These are phyloP conservation scores for Ophiostoma pallidulum DNA, from an alignment of 2,329 filamentous ascomycete species.

Conservation along the genomic window DNA sequence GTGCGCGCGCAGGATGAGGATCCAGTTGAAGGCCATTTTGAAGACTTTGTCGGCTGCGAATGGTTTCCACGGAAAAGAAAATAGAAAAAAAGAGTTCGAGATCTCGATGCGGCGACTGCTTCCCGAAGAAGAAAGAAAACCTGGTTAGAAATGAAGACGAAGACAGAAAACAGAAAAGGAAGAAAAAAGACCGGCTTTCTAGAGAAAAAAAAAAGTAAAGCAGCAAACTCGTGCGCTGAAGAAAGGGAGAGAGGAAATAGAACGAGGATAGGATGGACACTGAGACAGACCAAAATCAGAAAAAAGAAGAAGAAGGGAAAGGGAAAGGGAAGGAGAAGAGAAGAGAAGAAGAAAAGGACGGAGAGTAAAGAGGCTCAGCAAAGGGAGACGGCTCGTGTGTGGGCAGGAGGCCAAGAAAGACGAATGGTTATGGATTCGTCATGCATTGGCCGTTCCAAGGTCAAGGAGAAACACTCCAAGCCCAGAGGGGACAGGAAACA, in stretches of 20 bases:
- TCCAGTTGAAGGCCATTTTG: slow-evolving; percentile 30
- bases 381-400: neutral
- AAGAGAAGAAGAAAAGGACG: slow-evolving; percentile 1
- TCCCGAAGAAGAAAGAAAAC: slow-evolving; percentile 6
- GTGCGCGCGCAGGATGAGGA: slow-evolving; percentile 35
- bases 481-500: neutral
- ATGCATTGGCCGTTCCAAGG: slow-evolving; percentile 7
- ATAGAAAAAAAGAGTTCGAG: neutral
- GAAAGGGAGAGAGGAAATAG: slow-evolving; percentile 16
- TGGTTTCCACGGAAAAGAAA: no score
- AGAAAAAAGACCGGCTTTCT: slow-evolving; percentile 13
- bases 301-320: slow-evolving; percentile 8
- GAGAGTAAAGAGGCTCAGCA: neutral
- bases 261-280: slow-evolving; percentile 13
- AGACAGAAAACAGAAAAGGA: no score
- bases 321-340: slow-evolving; percentile 4
- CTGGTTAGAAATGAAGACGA: slow-evolving; percentile 10
- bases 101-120: no score
- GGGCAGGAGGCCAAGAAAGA: neutral
- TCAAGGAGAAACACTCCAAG: slow-evolving; percentile 6
- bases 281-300: slow-evolving; percentile 11
- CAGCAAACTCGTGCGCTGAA: slow-evolving; percentile 22
- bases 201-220: slow-evolving; percentile 11
- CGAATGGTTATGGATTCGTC: neutral
- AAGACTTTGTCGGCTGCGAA: slow-evolving; percentile 10